phyloP scores from a whole-genome alignment of 495 filamentous ascomycete genomes.

The Daldinia grandis region DNA sequence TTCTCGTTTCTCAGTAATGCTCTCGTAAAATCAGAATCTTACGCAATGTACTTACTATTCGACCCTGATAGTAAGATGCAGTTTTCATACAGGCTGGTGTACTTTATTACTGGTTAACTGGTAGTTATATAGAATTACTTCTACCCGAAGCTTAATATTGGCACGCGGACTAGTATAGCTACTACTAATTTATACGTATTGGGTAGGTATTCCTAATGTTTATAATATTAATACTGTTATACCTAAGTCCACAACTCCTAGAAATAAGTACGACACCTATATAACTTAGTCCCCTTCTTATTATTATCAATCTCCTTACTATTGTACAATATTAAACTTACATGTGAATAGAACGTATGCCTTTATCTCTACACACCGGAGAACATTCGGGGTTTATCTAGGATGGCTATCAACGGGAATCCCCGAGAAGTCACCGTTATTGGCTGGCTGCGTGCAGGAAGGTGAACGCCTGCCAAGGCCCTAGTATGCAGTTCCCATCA shows the following conservation, averaged over 20 bases:
- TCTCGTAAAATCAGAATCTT: too few relatives aligned
- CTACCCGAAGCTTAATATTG: too few relatives aligned
- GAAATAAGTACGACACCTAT: neutral
- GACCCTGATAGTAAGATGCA: too few relatives aligned
- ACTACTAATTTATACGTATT: too few relatives aligned
- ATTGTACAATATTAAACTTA: neutral
- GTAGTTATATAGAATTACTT: too few relatives aligned
- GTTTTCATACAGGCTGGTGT: too few relatives aligned
- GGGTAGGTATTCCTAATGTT: too few relatives aligned
- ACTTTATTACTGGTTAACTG: too few relatives aligned
- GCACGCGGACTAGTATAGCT: too few relatives aligned
- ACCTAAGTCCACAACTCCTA: neutral
- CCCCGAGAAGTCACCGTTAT: conserved; percentile 38
- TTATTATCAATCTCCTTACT: neutral
- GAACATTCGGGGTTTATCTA: conserved; percentile 27
- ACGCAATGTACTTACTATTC: too few relatives aligned
- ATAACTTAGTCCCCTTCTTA: neutral
- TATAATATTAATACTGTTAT: neutral
- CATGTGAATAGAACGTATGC: neutral
- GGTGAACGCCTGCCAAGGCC: conserved; percentile 18
- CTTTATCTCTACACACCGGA: conserved; percentile 7
- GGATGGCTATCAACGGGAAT: conserved; percentile 23
- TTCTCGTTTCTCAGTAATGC: too few relatives aligned
- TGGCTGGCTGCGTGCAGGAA: conserved; percentile 17
- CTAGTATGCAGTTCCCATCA: conserved; percentile 17